Evolutionary conservation across 495 filamentous ascomycete genomes (phyloP).

Genomic region (Xylaria telfairii): DNA sequence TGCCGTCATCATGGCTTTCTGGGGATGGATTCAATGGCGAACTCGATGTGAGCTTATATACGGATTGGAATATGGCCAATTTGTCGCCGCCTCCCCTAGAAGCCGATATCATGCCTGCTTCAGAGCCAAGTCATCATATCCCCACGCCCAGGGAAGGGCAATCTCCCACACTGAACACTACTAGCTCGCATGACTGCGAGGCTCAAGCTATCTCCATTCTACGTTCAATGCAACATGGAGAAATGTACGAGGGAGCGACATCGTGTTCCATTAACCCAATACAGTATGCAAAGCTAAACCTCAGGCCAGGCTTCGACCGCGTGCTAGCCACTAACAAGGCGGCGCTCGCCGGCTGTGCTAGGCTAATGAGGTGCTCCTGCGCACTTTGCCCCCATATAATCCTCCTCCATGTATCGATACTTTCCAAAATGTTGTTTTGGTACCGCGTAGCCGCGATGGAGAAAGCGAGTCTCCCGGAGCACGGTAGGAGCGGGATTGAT

Average conservation of each 20-base stretch:
- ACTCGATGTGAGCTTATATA: neutral
- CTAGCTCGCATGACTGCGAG: constrained; percentile 23
- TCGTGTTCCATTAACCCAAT: constrained; percentile 19
- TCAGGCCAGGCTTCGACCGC: constrained; percentile 19
- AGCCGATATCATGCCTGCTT: neutral
- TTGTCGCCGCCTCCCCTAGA: neutral
- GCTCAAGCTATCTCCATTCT: constrained; percentile 25
- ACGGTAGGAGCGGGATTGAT: neutral
- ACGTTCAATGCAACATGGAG: constrained; percentile 22
- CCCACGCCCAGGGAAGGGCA: neutral
- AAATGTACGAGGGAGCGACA: constrained; percentile 15
- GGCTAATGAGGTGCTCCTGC: constrained; percentile 22
- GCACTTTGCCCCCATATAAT: constrained; percentile 20
- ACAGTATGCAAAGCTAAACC: constrained; percentile 9
- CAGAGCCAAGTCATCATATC: constrained; percentile 1
- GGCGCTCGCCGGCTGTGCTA: constrained; percentile 20
- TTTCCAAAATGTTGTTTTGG: constrained; percentile 24
- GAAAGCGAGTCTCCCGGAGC: neutral
- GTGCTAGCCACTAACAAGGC: constrained; percentile 22
- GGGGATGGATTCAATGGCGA: neutral
- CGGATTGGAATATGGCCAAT: neutral
- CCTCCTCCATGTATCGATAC: constrained; percentile 22
- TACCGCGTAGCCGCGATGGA: constrained; percentile 17
- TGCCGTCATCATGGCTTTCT: neutral
- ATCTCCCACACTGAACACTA: neutral